Evolutionary conservation across 2,329 filamentous ascomycete genomes (phyloP), one percentile per base, ranked within the genome.

Genomic region (Penicillium carneum): DNA sequence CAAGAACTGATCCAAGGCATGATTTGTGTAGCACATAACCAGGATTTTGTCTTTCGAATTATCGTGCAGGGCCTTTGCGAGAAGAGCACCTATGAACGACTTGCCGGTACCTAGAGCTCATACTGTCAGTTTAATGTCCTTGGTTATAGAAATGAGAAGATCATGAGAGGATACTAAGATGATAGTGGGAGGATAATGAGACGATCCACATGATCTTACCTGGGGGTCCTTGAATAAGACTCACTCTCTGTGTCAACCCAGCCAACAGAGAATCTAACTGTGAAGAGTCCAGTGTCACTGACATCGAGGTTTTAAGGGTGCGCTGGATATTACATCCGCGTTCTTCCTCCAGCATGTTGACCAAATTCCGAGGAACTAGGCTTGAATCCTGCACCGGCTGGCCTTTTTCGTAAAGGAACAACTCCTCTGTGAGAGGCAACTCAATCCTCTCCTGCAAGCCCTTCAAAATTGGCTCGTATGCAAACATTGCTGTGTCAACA

Each of bases 161-260:
- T 31, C 1, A 2, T 36, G 5, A 3, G 14, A 36, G 34, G 6
- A 16, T 12, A 26, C 4, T n/a, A 12, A 38, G 14, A 11, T 14
- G 4, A 7, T 31, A 6, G 4, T 36, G 5, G 2, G 14, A 36
- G 34, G 6, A 16, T 12, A 26, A 9, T n/a, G 31, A 50, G 14
- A 36, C 20, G 14, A 11, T 29, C 46, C 12, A 5, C 2, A 34
- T 42, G 3, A n/a, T 38, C 76, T 61, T 79, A 86, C 87, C 89
- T 66, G 90, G 90, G 1, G 90, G 90, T 0, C 90, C 90, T 77
- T 92, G 89, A 1, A 93, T 89, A 0, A 88, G 72, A 49, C 85
- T 86, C 0, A 92, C 73, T 0, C 76, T 74, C 8, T 82, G 83
- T 0, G 72, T 77, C 0, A 93, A 67, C 0, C 86, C 85, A 16